Evolutionary conservation across 306 rosid genomes (phyloP).

Genomic region (Castanea sativa): DNA sequence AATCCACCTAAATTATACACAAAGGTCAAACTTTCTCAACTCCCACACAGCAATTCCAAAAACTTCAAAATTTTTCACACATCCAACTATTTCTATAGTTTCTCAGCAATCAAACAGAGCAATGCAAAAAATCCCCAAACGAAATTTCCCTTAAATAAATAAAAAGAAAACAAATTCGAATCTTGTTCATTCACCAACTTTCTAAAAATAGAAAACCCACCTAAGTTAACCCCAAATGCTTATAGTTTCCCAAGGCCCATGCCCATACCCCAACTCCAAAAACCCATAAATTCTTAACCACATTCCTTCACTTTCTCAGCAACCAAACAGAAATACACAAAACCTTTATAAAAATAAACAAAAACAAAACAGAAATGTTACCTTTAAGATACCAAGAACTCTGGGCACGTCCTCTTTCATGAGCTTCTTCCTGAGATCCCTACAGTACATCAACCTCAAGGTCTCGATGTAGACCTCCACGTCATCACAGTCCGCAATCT

Average conservation of each 20-base stretch:
- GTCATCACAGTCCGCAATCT: slow-evolving; percentile 93
- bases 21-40: neutral
- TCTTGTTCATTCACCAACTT: too few relatives aligned
- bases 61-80: neutral
- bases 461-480: slow-evolving; percentile 87
- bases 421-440: slow-evolving; percentile 81
- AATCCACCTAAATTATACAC: neutral
- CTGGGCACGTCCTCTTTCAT: slow-evolving; percentile 85
- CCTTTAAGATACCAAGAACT: slow-evolving; percentile 90
- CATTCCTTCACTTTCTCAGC: slow-evolving; percentile 15
- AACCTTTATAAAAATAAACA: neutral
- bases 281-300: neutral
- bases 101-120: neutral
- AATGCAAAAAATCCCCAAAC: neutral
- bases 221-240: neutral
- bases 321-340: slow-evolving; percentile 15
- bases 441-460: slow-evolving; percentile 83
- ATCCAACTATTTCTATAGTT: neutral
- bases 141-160: too few relatives aligned
- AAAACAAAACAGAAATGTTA: slow-evolving; percentile 2
- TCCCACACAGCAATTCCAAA: neutral
- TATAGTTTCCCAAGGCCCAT: neutral
- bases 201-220: too few relatives aligned
- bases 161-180: too few relatives aligned
- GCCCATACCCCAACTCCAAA: neutral